These are phyloP conservation scores for Chlorophyllum brunneum DNA, from an alignment of 768 basidiomycete genomes.

Conservation along the genomic window DNA sequence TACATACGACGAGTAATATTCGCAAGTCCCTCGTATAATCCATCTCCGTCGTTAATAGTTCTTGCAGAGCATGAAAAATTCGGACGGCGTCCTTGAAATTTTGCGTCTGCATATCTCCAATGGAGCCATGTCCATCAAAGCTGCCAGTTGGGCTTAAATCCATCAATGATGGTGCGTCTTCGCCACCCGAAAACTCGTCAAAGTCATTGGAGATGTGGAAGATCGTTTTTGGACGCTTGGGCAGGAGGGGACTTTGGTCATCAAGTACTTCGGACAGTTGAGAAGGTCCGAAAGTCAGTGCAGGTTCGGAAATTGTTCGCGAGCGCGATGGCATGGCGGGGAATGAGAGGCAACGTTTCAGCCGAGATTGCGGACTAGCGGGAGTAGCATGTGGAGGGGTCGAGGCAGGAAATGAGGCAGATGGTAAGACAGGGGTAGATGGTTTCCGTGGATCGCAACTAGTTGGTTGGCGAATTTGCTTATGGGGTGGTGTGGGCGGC, in stretches of 20 bases:
- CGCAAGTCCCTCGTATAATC: constrained; percentile 79
- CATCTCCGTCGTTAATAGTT: constrained; percentile 81
- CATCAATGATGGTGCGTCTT: constrained; percentile 17
- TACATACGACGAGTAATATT: constrained; percentile 66
- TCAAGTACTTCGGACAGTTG: neutral
- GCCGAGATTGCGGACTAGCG: constrained; percentile 17
- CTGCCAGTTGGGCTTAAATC: constrained; percentile 23
- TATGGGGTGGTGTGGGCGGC: constrained; percentile 53
- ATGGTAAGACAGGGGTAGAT: constrained; percentile 32
- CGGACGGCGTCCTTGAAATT: constrained; percentile 44
- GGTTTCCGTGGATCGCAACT: constrained; percentile 29
- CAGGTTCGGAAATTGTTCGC: constrained; percentile 16
- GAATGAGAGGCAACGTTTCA: constrained; percentile 40
- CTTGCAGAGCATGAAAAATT: constrained; percentile 74
- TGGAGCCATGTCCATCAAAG: constrained; percentile 24
- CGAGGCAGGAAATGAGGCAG: constrained; percentile 45
- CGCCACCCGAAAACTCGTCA: constrained; percentile 21
- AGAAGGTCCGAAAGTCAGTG: constrained; percentile 10
- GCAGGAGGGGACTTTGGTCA: neutral
- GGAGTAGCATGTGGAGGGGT: constrained; percentile 26
- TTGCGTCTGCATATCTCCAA: constrained; percentile 25
- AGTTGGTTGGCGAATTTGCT: constrained; percentile 33
- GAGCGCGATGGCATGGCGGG: constrained; percentile 29
- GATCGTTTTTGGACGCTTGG: constrained; percentile 21
- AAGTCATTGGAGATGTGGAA: constrained; percentile 32